Evolutionary conservation across 305 asterid genomes (phyloP).

Genomic region (Striga hermonthica): DNA sequence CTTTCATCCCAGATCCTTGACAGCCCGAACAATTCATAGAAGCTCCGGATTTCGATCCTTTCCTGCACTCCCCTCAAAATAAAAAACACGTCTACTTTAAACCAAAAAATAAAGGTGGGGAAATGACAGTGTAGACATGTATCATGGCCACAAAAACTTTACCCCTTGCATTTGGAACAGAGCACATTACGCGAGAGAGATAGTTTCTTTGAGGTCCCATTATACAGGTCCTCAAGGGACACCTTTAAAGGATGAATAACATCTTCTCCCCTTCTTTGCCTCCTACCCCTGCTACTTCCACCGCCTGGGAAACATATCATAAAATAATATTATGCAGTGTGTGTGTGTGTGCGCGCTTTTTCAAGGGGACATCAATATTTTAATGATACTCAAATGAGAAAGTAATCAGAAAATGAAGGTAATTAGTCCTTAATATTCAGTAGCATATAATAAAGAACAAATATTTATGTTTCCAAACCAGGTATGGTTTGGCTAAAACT

Average conservation of each 20-base stretch:
- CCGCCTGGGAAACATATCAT: slow-evolving; percentile 39
- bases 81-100: neutral
- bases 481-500: too few species aligned
- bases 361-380: too few species aligned
- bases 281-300: slow-evolving; percentile 61
- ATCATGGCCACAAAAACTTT: neutral
- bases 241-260: slow-evolving; percentile 61
- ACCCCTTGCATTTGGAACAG: slow-evolving; percentile 58
- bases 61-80: slow-evolving; percentile 41
- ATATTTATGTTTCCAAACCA: too few species aligned
- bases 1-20: slow-evolving; percentile 90
- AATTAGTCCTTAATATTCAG: too few species aligned
- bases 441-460: too few species aligned
- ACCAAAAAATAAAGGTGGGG: too few species aligned
- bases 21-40: slow-evolving; percentile 76
- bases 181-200: slow-evolving; percentile 55
- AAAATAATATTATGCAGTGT: neutral
- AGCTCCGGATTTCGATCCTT: slow-evolving; percentile 91
- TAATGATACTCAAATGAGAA: too few species aligned
- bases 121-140: too few species aligned
- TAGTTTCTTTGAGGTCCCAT: slow-evolving; percentile 53
- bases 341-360: too few species aligned
- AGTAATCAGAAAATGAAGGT: too few species aligned
- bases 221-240: slow-evolving; percentile 51
- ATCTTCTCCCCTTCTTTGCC: slow-evolving; percentile 69